phyloP scores from a whole-genome alignment of 2,329 filamentous ascomycete species.

The Microdochium paspali region DNA sequence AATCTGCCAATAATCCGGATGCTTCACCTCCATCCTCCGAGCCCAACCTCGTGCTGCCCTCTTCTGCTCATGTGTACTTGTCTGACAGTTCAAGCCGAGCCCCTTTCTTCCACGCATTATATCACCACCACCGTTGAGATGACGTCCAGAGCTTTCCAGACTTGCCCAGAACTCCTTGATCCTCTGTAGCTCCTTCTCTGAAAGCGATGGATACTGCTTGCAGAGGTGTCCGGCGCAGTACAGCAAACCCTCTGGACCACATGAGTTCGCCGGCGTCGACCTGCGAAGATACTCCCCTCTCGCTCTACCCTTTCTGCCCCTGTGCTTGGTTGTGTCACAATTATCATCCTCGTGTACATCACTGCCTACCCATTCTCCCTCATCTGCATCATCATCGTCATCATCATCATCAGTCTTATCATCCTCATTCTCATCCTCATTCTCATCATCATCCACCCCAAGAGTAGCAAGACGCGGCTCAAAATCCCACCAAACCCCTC shows the following conservation, averaged over 20 bases:
- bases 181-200: background rate
- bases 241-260: background rate
- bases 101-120: no score
- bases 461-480: no score
- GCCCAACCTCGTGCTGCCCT: no score
- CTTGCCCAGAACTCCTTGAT: background rate
- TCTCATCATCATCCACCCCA: background rate
- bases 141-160: background rate
- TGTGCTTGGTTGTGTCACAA: background rate
- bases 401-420: background rate
- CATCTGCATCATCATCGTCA: background rate
- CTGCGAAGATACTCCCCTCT: background rate
- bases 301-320: background rate
- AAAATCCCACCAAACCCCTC: background rate
- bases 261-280: background rate
- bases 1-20: background rate
- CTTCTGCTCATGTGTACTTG: no score
- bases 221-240: background rate
- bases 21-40: background rate
- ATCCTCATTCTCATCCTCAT: background rate
- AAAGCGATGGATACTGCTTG: background rate
- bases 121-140: background rate
- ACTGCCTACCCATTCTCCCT: background rate
- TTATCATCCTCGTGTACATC: background rate
- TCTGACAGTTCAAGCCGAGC: no score